These are phyloP conservation scores for Platanthera zijinensis DNA, from an alignment of 106 monocot genomes.

Conservation along the genomic window DNA sequence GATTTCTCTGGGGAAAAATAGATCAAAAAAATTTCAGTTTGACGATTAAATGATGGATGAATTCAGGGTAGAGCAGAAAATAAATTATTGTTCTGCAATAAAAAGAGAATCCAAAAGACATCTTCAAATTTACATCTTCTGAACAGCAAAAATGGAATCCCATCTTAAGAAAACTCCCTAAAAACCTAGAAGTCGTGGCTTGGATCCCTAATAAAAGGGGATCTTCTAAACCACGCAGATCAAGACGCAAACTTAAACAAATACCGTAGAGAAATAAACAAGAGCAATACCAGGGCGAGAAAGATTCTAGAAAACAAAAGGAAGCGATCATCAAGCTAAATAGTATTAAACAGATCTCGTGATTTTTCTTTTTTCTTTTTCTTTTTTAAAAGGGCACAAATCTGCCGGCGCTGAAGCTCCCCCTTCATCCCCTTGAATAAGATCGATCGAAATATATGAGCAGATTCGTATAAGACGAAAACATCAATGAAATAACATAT, in stretches of 20 bases:
- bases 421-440: not conserved
- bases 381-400: not conserved
- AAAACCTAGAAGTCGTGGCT: not conserved
- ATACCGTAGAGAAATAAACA: not conserved
- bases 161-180: not conserved
- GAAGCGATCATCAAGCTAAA: not conserved
- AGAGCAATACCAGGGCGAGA: not conserved
- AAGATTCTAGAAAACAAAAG: not conserved
- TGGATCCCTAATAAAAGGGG: not conserved
- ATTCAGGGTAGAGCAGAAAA: not conserved
- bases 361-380: not conserved
- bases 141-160: constrained; percentile 1
- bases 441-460: not conserved
- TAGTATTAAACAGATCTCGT: not conserved
- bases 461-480: not conserved
- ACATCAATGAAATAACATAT: not conserved
- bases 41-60: not conserved
- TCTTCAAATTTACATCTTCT: not conserved
- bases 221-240: not conserved
- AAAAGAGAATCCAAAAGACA: not conserved
- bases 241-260: not conserved
- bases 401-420: not conserved
- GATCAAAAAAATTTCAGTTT: not conserved
- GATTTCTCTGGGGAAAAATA: not conserved
- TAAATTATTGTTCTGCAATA: not conserved